A percentile compares a stretch with the other conserved stretches of the same genome.
Conservation (phyloP, 1,284 basidiomycete genomes). For the Trametes sp. region DNA sequence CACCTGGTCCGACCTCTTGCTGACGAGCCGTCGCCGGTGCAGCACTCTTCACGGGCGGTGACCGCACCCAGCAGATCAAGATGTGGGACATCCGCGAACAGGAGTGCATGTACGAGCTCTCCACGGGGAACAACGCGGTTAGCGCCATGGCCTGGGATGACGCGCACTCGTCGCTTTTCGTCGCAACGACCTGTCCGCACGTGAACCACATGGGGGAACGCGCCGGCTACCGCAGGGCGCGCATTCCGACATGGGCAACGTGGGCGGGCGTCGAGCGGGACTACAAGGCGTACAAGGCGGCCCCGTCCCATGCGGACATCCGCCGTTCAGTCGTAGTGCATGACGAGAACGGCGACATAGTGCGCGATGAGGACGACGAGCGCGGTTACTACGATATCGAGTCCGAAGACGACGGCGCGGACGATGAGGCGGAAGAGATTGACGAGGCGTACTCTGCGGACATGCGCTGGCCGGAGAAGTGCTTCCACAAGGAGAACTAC, state of each 20-base stretch:
- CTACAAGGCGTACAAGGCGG: slow-evolving; percentile 20
- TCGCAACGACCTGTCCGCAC: slow-evolving; percentile 44
- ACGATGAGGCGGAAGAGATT: slow-evolving; percentile 26
- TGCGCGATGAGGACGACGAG: slow-evolving; percentile 15
- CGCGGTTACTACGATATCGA: slow-evolving; percentile 10
- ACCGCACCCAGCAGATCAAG: slow-evolving; percentile 41
- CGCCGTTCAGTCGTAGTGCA: not conserved
- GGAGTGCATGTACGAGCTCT: slow-evolving; percentile 47
- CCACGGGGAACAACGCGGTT: slow-evolving; percentile 51
- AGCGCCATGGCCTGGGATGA: slow-evolving; percentile 45
- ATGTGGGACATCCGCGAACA: slow-evolving; percentile 49
- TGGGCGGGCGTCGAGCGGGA: slow-evolving; percentile 26
- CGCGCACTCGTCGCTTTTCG: slow-evolving; percentile 41
- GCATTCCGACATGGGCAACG: slow-evolving; percentile 29
- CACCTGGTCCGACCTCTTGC: not conserved
- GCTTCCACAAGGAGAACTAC: slow-evolving; percentile 45
- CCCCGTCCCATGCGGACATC: not conserved
- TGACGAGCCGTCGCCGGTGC: slow-evolving; percentile 2
- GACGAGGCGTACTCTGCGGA: slow-evolving; percentile 31
- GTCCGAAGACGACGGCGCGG: slow-evolving; percentile 16
- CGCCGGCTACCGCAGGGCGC: slow-evolving; percentile 41
- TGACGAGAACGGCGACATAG: slow-evolving; percentile 2
- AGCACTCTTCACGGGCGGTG: slow-evolving; percentile 45
- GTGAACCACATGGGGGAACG: slow-evolving; percentile 44
- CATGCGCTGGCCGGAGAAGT: slow-evolving; percentile 44